Evolutionary conservation across 2,329 filamentous ascomycete species (phyloP), one percentile per base, ranked within the genome.

Genomic region (Fusarium abutilonis): DNA sequence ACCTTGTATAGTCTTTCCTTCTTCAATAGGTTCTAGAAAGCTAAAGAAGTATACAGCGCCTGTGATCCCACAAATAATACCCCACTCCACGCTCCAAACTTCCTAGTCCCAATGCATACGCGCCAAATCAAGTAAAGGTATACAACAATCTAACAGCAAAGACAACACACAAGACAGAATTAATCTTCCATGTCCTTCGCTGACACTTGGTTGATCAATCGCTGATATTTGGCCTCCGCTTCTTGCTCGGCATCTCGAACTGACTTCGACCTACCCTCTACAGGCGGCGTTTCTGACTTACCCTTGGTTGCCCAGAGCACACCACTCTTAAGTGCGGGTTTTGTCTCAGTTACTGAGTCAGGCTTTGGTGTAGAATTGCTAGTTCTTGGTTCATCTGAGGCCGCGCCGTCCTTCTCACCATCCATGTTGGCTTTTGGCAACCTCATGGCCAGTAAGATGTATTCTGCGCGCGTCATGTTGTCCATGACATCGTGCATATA

Each of bases 401-500:
- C 54, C 10, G 52, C 60, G 6, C 64, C 66, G 10, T 75, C 72
- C 31, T 70, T 72, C 2, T 76, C 73, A n/a, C 69, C 67, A 4
- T 75, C 73, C 21, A 69, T 66, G 7, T 61, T 62, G 14, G 60
- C 73, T 44, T 81, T 80, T 0, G 87, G 86, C 13, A 90, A 77
- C 43, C 86, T 82, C 86, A 89, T 89, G 10, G 87, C 87, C 26
- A 90, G 76, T 19, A 89, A 75, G 4, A 89, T 80, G 68, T 89
- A 89, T 73, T 89, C 87, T 13, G 86, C 87, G 31, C 88, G 81
- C 9, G 86, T 89, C 82, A 87, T 88, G 60, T 84, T 87, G 56
- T 85, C 83, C 87, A 90, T 89, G 6, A 90, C 79, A 68, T 89
- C 84, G 69, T 89, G 84, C 88, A 90, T 90, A 66, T 90, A 89